Evolutionary conservation across 225 moss, liverwort and hornwort genomes (phyloP), one percentile per base, ranked within the genome.

Genomic region (Pseudoscleropodium purum): DNA sequence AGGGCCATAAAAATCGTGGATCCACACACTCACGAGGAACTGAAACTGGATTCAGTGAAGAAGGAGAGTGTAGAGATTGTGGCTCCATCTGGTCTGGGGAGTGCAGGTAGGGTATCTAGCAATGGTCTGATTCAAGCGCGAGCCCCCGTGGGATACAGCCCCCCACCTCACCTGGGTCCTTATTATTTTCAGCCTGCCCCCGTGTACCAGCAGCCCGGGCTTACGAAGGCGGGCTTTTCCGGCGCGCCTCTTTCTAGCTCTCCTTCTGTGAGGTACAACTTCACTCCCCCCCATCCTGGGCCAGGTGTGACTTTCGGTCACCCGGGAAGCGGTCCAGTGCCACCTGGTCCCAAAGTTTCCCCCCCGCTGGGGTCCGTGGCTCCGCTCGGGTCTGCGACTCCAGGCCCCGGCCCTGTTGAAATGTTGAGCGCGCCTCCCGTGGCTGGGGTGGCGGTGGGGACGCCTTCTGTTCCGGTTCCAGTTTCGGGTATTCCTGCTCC

Each of bases 1-100:
- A 94, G 93, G 90, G 95, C 99, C 34, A 92, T 99, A 34, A 96
- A 95, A 91, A 99, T 99, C 86, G 95, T 99, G 86, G 74, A 99
- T 88, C 99, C 99, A 47, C 86, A 85, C 69, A 99, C 99, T 49
- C 96, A 92, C 87, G 97, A 99, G 90, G 97, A 96, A 90, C 82
- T 99, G 81, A 96, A 97, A 92, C 91, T 99, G 89, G 95, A 97
- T 80, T 89, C 94, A 52, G 86, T 94, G 24, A 99, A 95, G 92
- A 99, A 96, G 92, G 95, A 95, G 82, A 93, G 91, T 65, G 91
- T 90, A 83, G 97, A 97, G 66, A 84, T 61, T 51, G 93, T 85
- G 70, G 91, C 90, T 75, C 83, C 96, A 60, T 92, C 96, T 81
- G 93, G 91, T 82, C 91, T 95, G 86, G 92, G 91, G 80, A 91